Evolutionary conservation across 352 stramenopile species (phyloP).

Genomic region (Aphanomyces stellatus): DNA sequence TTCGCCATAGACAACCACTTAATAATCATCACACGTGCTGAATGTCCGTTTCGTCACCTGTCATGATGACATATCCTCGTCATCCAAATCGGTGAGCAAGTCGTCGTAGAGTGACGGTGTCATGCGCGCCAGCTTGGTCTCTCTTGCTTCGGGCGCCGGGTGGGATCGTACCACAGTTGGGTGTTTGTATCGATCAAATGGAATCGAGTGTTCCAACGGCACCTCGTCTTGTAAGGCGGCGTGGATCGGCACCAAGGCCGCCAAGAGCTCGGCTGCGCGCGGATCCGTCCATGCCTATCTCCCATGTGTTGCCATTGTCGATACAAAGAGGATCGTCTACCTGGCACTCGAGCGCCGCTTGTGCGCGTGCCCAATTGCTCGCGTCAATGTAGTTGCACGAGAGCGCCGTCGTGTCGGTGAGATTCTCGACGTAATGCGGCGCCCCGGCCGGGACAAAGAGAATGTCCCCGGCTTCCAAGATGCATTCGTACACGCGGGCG

Average conservation of each 20-base stretch:
- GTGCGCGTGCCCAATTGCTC: constrained; percentile 21
- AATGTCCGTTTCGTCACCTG: too few species aligned
- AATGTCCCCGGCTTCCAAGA: constrained; percentile 26
- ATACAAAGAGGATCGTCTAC: neutral
- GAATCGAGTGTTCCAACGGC: neutral
- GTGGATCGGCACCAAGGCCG: too few species aligned
- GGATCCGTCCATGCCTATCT: neutral
- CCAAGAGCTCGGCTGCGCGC: neutral
- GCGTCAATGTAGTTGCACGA: constrained; percentile 31
- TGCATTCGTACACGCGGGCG: constrained; percentile 23
- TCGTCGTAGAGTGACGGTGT: too few species aligned
- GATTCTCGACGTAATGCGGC: constrained; percentile 27
- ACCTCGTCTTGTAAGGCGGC: too few species aligned
- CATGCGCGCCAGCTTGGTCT: too few species aligned
- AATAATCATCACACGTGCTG: too few species aligned
- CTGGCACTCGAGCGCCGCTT: neutral
- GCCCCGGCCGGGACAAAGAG: constrained; percentile 27
- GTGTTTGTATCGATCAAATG: neutral
- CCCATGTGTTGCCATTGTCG: neutral
- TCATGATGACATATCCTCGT: too few species aligned
- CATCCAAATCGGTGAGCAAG: too few species aligned
- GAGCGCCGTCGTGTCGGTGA: constrained; percentile 24
- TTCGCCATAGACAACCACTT: neutral
- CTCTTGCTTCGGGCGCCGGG: too few species aligned
- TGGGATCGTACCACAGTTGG: too few species aligned